phyloP scores from a whole-genome alignment of 2,329 filamentous ascomycete species.

The Xylogone sp. region DNA sequence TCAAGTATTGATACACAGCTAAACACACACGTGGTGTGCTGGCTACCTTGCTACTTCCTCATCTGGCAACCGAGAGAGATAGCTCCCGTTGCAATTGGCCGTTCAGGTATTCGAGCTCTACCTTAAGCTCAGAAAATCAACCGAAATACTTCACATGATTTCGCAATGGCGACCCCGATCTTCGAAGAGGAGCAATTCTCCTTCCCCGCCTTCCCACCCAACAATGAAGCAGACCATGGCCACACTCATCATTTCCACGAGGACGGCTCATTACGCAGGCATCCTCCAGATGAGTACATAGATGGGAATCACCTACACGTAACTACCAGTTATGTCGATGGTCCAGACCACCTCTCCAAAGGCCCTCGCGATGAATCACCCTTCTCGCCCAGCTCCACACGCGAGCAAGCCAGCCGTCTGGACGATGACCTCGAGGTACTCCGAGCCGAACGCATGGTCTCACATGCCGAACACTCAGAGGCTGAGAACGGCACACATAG shows the following conservation, averaged over 20 bases:
- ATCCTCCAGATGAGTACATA: conserved; percentile 14
- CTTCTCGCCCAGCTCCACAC: conserved; percentile 49
- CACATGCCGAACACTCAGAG: conserved; percentile 14
- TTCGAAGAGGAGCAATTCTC: conserved; percentile 26
- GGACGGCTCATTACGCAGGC: conserved; percentile 26
- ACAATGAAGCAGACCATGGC: conserved; percentile 4
- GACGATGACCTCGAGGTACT: conserved; percentile 65
- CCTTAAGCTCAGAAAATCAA: too few species aligned
- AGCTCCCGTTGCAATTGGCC: too few species aligned
- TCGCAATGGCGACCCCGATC: conserved; percentile 24
- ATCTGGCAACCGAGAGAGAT: too few species aligned
- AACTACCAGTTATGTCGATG: conserved; percentile 37
- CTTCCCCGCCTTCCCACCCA: conserved; percentile 24
- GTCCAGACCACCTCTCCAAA: conserved; percentile 19
- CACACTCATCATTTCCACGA: conserved; percentile 23
- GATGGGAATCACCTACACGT: conserved; percentile 43
- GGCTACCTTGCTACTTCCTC: too few species aligned
- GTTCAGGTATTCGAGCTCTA: too few species aligned
- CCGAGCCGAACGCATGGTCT: conserved; percentile 58
- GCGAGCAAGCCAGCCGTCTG: conserved; percentile 57
- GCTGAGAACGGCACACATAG: conserved; percentile 29
- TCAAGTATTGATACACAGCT: too few species aligned
- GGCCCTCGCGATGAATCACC: conserved; percentile 18
- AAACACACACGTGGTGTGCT: too few species aligned
- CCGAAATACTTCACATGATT: background rate